These are phyloP conservation scores for Ceratobasidium sp. DNA, from an alignment of 1,284 basidiomycete species.

Conservation along the genomic window DNA sequence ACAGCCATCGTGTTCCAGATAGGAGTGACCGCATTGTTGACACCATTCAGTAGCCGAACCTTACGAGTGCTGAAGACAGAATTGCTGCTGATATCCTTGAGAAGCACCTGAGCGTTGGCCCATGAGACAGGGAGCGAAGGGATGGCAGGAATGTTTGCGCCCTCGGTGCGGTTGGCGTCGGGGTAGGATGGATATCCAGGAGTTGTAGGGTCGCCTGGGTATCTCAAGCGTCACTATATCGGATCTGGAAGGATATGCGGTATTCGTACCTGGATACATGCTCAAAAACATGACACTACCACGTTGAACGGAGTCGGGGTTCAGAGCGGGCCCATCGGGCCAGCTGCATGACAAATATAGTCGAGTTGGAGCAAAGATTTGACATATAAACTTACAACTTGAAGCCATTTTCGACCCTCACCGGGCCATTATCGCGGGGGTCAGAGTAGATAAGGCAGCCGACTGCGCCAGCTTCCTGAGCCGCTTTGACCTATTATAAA, in stretches of 20 bases:
- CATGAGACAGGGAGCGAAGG: conserved; percentile 84
- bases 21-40: conserved; percentile 80
- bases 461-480: conserved; percentile 80
- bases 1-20: conserved; percentile 91
- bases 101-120: conserved; percentile 70
- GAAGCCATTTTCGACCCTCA: conserved; percentile 83
- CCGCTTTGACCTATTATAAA: conserved; percentile 71
- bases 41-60: conserved; percentile 73
- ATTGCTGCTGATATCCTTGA: conserved; percentile 63
- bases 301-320: conserved; percentile 85
- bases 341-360: conserved; percentile 56
- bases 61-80: conserved; percentile 58
- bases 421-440: conserved; percentile 86
- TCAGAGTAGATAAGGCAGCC: conserved; percentile 83
- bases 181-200: conserved; percentile 89
- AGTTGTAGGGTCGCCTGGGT: conserved; percentile 78
- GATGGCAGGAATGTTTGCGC: conserved; percentile 79
- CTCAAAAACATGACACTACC: conserved; percentile 89
- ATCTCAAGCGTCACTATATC: neutral
- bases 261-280: conserved; percentile 70
- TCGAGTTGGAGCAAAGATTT: neutral
- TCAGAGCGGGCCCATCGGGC: conserved; percentile 88
- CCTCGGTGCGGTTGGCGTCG: conserved; percentile 77
- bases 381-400: conserved; percentile 57
- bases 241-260: neutral